Conservation (phyloP, 495 filamentous ascomycete genomes). For the Penicillium cinerascens region DNA sequence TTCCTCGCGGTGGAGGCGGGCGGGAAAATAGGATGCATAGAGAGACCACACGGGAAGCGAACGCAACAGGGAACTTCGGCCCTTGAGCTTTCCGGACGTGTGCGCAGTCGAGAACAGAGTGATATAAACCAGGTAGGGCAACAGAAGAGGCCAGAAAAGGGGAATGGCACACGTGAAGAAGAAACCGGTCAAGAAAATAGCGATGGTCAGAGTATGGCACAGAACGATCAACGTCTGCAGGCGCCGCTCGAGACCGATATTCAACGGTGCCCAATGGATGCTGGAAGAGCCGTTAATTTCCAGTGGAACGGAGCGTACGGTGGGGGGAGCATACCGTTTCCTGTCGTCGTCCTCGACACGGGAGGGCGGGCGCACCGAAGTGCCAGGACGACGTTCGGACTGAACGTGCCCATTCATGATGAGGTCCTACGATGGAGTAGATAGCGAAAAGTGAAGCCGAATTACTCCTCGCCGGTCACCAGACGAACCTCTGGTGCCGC, state of each 20-base stretch:
- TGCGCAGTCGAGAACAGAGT: conserved; percentile 72
- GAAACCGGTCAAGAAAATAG: conserved; percentile 70
- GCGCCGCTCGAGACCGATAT: conserved; percentile 78
- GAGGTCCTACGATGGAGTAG: not conserved
- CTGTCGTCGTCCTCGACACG: conserved; percentile 2
- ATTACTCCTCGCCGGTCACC: not conserved
- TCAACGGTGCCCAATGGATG: conserved; percentile 82
- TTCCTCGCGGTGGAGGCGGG: conserved; percentile 77
- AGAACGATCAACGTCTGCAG: conserved; percentile 86
- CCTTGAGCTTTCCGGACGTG: conserved; percentile 67
- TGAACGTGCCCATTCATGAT: conserved; percentile 15
- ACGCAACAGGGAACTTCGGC: conserved; percentile 69
- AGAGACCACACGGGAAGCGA: conserved; percentile 78
- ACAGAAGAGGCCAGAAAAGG: conserved; percentile 81
- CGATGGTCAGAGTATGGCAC: conserved; percentile 79
- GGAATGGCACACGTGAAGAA: conserved; percentile 91
- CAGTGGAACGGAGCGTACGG: not conserved
- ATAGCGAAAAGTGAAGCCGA: not conserved
- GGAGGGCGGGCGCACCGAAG: not conserved
- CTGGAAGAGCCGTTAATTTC: conserved; percentile 29
- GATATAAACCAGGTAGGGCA: conserved; percentile 85
- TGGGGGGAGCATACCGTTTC: conserved; percentile 14
- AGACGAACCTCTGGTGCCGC: too few relatives aligned
- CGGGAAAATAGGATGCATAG: conserved; percentile 91
- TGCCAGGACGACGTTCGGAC: conserved; percentile 1